Evolutionary conservation across 169 alveolate genomes (phyloP).

Genomic region (Cryptosporidium meleagridis): DNA sequence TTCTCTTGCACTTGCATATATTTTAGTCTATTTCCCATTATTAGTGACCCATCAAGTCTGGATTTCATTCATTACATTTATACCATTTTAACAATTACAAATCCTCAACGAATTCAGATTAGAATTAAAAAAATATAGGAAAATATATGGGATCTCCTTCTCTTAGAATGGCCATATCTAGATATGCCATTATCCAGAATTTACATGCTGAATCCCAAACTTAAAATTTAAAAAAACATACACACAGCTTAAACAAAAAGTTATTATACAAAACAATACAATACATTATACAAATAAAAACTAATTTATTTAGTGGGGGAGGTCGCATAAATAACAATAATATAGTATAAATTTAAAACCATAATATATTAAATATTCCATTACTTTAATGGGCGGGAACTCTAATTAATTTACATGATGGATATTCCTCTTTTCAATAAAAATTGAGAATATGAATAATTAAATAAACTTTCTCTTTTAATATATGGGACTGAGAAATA

Average conservation of each 20-base stretch:
- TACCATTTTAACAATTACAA: not conserved
- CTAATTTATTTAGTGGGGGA: not conserved
- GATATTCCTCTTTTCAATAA: not conserved
- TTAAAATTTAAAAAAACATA: not conserved
- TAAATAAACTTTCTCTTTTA: no score
- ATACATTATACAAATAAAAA: not conserved
- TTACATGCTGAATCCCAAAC: no score
- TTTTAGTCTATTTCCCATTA: no score
- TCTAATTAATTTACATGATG: not conserved
- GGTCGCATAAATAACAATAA: not conserved
- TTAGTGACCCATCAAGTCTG: no score
- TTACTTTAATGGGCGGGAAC: constrained; percentile 4
- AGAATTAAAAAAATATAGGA: no score
- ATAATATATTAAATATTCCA: not conserved
- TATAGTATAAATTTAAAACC: not conserved
- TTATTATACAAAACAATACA: not conserved
- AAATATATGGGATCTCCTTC: no score
- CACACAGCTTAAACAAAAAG: not conserved
- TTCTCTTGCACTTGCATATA: not conserved
- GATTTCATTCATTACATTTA: no score
- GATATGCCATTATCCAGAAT: not conserved
- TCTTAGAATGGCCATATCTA: not conserved
- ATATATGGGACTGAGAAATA: not conserved
- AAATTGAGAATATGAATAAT: not conserved
- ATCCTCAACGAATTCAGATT: no score